A percentile compares a stretch with the other conserved stretches of the same genome.
These are phyloP conservation scores for Pseudocercospora pini-densiflorae DNA, from an alignment of 2,329 filamentous ascomycete genomes.

Conservation along the genomic window DNA sequence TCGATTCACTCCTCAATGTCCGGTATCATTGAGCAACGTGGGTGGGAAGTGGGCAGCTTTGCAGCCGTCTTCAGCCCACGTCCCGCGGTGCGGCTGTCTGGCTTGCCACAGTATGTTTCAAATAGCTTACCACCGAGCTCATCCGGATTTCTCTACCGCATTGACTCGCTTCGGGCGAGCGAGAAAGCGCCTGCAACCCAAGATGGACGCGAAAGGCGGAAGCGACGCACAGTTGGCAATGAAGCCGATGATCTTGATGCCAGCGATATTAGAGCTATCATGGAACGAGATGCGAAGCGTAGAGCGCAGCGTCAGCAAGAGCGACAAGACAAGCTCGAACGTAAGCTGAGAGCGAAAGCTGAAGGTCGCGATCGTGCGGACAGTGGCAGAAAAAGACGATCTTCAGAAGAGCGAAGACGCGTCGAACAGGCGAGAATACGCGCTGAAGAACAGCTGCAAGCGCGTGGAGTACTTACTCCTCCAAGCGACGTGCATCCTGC, in stretches of 20 bases:
- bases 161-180: slow-evolving; percentile 22
- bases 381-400: slow-evolving; percentile 44
- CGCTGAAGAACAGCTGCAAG: slow-evolving; percentile 34
- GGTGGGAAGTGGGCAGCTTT: slow-evolving; percentile 80
- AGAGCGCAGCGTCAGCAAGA: slow-evolving; percentile 72
- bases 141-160: slow-evolving; percentile 28
- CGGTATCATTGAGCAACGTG: slow-evolving; percentile 72
- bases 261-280: slow-evolving; percentile 79
- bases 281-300: slow-evolving; percentile 86
- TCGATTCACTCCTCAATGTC: slow-evolving; percentile 80
- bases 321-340: slow-evolving; percentile 70
- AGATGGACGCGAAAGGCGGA: slow-evolving; percentile 45
- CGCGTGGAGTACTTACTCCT: slow-evolving; percentile 29
- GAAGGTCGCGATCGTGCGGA: slow-evolving; percentile 58
- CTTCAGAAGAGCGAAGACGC: slow-evolving; percentile 59
- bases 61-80: slow-evolving; percentile 76
- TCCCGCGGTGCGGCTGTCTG: slow-evolving; percentile 77
- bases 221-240: slow-evolving; percentile 66
- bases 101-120: slow-evolving; percentile 63
- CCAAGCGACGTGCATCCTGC: slow-evolving; percentile 42
- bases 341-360: slow-evolving; percentile 66
- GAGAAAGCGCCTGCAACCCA: slow-evolving; percentile 27
- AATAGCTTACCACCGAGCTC: slow-evolving; percentile 31
- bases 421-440: slow-evolving; percentile 26
- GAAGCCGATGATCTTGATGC: slow-evolving; percentile 86